These are phyloP conservation scores for Polyporus tsugae DNA, from an alignment of 1,284 basidiomycete genomes.

Conservation along the genomic window DNA sequence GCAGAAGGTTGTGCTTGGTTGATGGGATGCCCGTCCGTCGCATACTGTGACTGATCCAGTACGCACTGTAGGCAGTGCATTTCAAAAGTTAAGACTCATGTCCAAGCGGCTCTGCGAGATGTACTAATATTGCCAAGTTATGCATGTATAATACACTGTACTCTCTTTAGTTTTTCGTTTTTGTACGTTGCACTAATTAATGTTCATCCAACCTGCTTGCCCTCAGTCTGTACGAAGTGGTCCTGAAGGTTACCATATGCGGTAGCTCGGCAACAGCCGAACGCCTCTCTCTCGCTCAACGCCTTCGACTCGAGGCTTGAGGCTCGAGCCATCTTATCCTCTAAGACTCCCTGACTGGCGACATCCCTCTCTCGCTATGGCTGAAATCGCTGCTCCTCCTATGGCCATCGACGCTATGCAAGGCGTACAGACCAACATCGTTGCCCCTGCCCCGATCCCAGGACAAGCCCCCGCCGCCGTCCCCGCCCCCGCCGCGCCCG, in stretches of 20 bases:
- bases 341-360: not conserved
- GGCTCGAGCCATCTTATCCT: not conserved
- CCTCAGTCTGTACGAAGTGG: no score
- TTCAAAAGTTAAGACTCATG: no score
- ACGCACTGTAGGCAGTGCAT: not conserved
- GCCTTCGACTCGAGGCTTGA: not conserved
- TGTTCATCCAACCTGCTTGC: not conserved
- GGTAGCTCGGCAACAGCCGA: slow-evolving; percentile 5
- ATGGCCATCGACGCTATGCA: slow-evolving; percentile 47
- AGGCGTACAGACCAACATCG: slow-evolving; percentile 40
- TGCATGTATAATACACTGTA: no score
- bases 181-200: not conserved
- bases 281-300: not conserved
- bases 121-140: no score
- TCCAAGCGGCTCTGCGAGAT: no score
- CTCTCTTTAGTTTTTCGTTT: not conserved
- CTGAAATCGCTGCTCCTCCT: slow-evolving; percentile 47
- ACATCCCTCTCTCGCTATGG: slow-evolving; percentile 41
- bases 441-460: slow-evolving; percentile 41
- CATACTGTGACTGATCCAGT: no score
- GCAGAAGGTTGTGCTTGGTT: slow-evolving; percentile 5
- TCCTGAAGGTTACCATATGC: not conserved
- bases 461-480: slow-evolving; percentile 32
- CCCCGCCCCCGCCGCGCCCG: slow-evolving; percentile 38
- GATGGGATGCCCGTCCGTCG: slow-evolving; percentile 6